These are phyloP conservation scores for Boletus pseudopeckii DNA, from an alignment of 768 basidiomycete species.

Conservation along the genomic window DNA sequence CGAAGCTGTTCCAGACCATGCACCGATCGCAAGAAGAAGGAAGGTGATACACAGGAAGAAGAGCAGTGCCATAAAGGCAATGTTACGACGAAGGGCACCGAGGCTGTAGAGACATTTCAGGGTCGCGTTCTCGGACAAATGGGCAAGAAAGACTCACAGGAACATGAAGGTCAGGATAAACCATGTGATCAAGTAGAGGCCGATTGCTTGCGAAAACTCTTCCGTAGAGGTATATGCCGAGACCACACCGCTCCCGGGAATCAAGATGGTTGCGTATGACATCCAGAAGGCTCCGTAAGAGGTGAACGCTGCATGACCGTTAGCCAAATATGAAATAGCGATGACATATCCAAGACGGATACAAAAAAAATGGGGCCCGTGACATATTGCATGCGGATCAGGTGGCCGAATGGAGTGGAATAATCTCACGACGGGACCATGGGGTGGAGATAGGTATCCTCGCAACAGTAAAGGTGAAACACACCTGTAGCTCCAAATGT, in stretches of 20 bases:
- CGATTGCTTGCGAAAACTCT: slow-evolving; percentile 57
- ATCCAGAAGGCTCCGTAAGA: slow-evolving; percentile 90
- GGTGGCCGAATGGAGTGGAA: neutral
- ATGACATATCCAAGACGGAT: neutral
- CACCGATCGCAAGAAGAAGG: slow-evolving; percentile 41
- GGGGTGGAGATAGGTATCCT: neutral
- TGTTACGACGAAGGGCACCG: slow-evolving; percentile 48
- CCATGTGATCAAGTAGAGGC: slow-evolving; percentile 75
- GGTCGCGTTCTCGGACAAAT: neutral
- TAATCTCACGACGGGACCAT: neutral
- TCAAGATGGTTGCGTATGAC: slow-evolving; percentile 70
- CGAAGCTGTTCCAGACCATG: slow-evolving; percentile 26
- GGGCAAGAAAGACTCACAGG: slow-evolving; percentile 40
- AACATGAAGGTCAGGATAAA: slow-evolving; percentile 67
- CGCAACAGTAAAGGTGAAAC: slow-evolving; percentile 14
- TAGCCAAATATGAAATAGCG: neutral
- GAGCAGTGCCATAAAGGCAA: slow-evolving; percentile 49
- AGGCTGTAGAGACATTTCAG: slow-evolving; percentile 32
- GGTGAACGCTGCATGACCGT: slow-evolving; percentile 54
- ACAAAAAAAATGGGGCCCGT: neutral
- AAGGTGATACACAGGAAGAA: slow-evolving; percentile 54
- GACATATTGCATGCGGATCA: neutral
- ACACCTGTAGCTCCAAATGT: slow-evolving; percentile 69
- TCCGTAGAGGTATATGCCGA: slow-evolving; percentile 43
- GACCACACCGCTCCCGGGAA: slow-evolving; percentile 64